Conservation (phyloP, 768 basidiomycete genomes). For the Russula lepida region DNA sequence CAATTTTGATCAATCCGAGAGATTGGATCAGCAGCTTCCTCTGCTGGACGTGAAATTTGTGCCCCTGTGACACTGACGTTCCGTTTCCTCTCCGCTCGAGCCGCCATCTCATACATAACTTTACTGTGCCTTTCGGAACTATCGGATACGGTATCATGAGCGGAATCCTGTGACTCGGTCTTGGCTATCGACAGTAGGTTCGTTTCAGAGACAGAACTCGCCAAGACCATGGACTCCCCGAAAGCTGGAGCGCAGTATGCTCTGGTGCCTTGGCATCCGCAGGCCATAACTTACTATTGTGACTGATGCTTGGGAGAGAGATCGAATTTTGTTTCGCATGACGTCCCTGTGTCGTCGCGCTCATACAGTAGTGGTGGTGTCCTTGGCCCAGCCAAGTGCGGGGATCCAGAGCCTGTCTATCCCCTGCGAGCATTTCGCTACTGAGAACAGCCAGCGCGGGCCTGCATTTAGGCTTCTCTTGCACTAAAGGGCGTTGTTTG, state of each 20-base stretch:
- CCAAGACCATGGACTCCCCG: background rate
- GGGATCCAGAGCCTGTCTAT: background rate
- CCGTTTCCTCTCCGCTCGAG: background rate
- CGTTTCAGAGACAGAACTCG: background rate
- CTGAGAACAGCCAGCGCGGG: background rate
- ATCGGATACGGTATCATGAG: background rate
- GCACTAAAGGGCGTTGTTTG: background rate
- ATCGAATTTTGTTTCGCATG: background rate
- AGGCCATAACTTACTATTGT: background rate
- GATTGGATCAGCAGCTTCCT: slow-evolving; percentile 2
- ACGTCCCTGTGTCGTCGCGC: background rate
- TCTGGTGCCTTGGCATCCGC: background rate
- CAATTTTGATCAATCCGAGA: background rate
- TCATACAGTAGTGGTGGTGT: background rate
- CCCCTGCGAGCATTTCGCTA: background rate
- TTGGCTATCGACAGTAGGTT: background rate
- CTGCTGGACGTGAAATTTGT: background rate
- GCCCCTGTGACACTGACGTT: background rate
- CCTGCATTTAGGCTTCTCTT: background rate
- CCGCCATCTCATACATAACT: background rate
- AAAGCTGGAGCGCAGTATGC: no score
- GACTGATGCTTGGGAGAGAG: background rate
- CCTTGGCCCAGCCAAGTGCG: background rate
- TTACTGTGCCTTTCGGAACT: background rate
- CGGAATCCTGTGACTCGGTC: background rate